phyloP scores from a whole-genome alignment of 371 early-diverging fungal species.

The Funneliformis caledonium region DNA sequence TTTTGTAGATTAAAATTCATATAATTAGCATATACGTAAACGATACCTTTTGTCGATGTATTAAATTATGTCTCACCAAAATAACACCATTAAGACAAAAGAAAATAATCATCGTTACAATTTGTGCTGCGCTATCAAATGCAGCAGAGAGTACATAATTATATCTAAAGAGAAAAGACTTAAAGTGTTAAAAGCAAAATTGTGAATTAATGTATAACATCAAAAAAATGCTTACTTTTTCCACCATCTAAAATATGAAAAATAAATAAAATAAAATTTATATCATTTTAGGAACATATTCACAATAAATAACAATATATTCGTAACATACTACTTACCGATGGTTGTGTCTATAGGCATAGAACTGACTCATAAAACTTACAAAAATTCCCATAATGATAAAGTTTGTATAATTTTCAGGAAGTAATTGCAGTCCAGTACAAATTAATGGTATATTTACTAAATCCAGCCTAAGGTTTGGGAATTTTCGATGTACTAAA shows the following conservation, averaged over 20 bases:
- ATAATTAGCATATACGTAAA: neutral
- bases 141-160: slow-evolving; percentile 50
- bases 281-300: neutral
- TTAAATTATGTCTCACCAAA: neutral
- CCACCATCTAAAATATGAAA: neutral
- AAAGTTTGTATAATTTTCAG: slow-evolving; percentile 18
- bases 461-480: slow-evolving; percentile 39
- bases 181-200: neutral
- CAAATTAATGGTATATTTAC: slow-evolving; percentile 38
- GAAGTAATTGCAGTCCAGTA: neutral
- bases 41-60: neutral
- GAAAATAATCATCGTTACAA: slow-evolving; percentile 11
- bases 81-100: slow-evolving; percentile 26
- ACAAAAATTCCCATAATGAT: neutral
- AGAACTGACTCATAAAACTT: slow-evolving; percentile 25
- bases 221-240: neutral
- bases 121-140: slow-evolving; percentile 46
- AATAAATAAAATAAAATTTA: neutral
- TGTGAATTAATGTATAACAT: neutral
- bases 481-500: slow-evolving; percentile 47
- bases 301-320: neutral
- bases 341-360: neutral
- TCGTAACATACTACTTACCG: neutral
- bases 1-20: neutral
- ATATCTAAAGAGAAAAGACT: slow-evolving; percentile 15